Conservation (phyloP, 139 green algal species). For the Chlorella sp. region DNA sequence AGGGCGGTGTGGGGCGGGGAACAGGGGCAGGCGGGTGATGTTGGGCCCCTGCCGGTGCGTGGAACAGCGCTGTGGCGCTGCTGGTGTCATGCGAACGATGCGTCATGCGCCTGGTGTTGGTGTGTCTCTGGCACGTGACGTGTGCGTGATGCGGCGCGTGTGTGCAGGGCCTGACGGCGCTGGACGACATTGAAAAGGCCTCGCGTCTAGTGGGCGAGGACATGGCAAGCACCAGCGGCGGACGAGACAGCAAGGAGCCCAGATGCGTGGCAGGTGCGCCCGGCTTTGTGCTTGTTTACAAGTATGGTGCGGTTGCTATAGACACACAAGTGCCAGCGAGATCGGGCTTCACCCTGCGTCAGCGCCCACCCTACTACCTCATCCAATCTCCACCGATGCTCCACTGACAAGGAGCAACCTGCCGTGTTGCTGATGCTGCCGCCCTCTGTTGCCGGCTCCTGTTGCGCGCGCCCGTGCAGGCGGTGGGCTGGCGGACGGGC, state of each 20-base stretch:
- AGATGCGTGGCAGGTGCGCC: slow-evolving; percentile 19
- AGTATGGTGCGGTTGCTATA: background rate
- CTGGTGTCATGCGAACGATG: too few species aligned
- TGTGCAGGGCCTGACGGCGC: slow-evolving; percentile 28
- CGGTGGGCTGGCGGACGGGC: slow-evolving; percentile 17
- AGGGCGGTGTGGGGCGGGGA: too few species aligned
- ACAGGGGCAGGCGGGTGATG: too few species aligned
- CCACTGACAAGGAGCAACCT: background rate
- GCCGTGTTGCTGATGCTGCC: background rate
- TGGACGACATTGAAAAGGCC: slow-evolving; percentile 62
- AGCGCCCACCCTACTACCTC: background rate
- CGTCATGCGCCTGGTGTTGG: too few species aligned
- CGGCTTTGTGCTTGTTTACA: background rate
- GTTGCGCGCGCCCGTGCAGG: background rate
- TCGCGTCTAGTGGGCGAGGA: slow-evolving; percentile 43
- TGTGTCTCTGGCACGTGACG: too few species aligned
- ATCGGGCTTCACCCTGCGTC: background rate
- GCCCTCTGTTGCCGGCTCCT: background rate
- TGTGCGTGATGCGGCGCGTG: too few species aligned
- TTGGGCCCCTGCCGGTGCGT: too few species aligned
- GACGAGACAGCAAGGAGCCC: slow-evolving; percentile 11
- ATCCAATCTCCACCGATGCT: too few species aligned
- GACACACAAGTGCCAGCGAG: background rate
- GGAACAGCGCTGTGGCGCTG: too few species aligned
- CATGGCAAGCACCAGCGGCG: slow-evolving; percentile 15